A percentile compares a stretch with the other conserved stretches of the same genome.
Evolutionary conservation across 1,284 basidiomycete genomes (phyloP).

Genomic region (Tylopilus sp.): DNA sequence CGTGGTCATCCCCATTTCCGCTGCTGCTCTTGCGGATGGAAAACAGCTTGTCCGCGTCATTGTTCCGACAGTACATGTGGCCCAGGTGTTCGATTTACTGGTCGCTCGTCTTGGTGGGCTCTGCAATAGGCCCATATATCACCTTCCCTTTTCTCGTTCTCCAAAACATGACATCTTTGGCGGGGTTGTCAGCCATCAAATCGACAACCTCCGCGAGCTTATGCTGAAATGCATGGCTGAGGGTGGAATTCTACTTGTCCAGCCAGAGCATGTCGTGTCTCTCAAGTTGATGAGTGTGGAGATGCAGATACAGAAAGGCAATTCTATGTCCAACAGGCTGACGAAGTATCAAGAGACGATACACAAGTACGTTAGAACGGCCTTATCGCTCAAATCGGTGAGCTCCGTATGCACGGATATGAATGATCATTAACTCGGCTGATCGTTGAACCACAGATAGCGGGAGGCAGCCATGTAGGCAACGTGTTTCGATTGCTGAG

Average conservation of each 20-base stretch:
- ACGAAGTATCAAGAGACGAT: neutral
- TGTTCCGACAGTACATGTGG: constrained; percentile 44
- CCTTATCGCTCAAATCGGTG: neutral
- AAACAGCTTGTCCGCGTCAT: constrained; percentile 46
- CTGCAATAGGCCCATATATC: constrained; percentile 45
- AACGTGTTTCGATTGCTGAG: neutral
- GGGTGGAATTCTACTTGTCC: constrained; percentile 44
- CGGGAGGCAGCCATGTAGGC: neutral
- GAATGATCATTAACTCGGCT: neutral
- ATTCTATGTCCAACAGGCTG: fast-evolving
- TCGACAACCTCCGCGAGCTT: constrained; percentile 27
- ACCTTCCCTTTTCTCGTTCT: constrained; percentile 47
- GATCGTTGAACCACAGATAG: neutral
- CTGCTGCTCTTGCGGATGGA: constrained; percentile 44
- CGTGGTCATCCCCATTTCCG: constrained; percentile 48
- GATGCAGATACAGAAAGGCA: constrained; percentile 12
- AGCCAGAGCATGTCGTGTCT: constrained; percentile 53
- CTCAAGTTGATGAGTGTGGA: constrained; percentile 23
- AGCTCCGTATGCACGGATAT: neutral
- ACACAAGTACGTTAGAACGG: neutral
- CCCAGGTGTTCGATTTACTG: constrained; percentile 50
- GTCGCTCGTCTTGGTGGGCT: constrained; percentile 46
- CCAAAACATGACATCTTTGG: too few species aligned
- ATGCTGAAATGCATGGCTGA: constrained; percentile 38
- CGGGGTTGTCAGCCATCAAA: neutral